phyloP scores from a whole-genome alignment of 768 basidiomycete species.

The Collybiopsis luxurians region DNA sequence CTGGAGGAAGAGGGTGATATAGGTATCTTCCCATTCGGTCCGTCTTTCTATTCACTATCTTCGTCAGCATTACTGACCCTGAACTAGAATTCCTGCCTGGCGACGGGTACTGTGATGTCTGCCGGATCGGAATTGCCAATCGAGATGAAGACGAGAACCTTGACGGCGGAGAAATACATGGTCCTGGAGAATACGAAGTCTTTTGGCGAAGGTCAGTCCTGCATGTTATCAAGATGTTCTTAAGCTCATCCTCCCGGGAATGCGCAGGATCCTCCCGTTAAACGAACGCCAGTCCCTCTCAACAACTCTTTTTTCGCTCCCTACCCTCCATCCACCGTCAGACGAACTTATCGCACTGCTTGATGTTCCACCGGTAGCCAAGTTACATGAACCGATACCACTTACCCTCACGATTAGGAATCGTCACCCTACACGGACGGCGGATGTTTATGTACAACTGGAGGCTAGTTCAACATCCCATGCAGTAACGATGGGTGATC shows the following conservation, averaged over 20 bases:
- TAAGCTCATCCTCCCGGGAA: slow-evolving; percentile 2
- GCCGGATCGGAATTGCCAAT: slow-evolving; percentile 42
- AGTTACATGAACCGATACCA: slow-evolving; percentile 57
- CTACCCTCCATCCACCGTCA: slow-evolving; percentile 55
- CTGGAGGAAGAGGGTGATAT: slow-evolving; percentile 45
- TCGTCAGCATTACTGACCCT: neutral
- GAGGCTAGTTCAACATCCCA: slow-evolving; percentile 33
- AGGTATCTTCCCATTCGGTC: slow-evolving; percentile 47
- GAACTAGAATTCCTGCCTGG: slow-evolving; percentile 57
- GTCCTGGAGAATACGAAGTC: slow-evolving; percentile 59
- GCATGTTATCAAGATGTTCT: slow-evolving; percentile 4
- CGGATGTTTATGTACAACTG: slow-evolving; percentile 67
- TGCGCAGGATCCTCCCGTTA: slow-evolving; percentile 41
- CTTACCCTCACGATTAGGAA: slow-evolving; percentile 66
- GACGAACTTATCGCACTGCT: slow-evolving; percentile 69
- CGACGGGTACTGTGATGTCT: slow-evolving; percentile 60
- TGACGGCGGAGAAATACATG: slow-evolving; percentile 36
- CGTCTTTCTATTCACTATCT: slow-evolving; percentile 12
- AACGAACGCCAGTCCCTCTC: slow-evolving; percentile 43
- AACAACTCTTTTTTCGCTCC: slow-evolving; percentile 56
- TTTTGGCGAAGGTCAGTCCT: slow-evolving; percentile 59
- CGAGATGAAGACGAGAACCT: neutral
- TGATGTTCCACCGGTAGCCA: slow-evolving; percentile 57
- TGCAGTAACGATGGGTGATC: neutral
- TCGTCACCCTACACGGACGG: slow-evolving; percentile 57